Conservation (phyloP, 805 yeast species). For the Candida coquimbonensis region DNA sequence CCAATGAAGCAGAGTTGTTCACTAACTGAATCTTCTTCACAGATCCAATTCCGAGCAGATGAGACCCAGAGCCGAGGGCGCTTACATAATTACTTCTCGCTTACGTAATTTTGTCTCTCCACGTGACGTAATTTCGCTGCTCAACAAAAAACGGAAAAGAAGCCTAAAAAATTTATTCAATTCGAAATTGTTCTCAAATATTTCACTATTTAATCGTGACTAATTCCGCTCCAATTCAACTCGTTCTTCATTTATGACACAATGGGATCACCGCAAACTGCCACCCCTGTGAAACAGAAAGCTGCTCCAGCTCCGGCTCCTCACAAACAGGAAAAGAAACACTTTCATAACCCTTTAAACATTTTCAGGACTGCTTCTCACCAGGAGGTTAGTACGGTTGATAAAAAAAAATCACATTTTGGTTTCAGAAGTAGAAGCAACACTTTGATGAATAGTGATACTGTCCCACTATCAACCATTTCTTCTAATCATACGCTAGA, state of each 20-base stretch:
- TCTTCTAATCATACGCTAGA: not conserved
- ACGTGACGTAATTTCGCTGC: not conserved
- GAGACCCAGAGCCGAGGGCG: too few relatives aligned
- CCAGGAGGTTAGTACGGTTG: constrained; percentile 1
- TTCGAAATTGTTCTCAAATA: not conserved
- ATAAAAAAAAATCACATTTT: constrained; percentile 3
- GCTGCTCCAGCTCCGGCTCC: not conserved
- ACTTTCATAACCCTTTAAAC: constrained; percentile 6
- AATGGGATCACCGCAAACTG: not conserved
- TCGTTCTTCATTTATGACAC: too few relatives aligned
- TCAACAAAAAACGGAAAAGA: too few relatives aligned
- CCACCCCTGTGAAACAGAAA: not conserved
- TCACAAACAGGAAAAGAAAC: constrained; percentile 3
- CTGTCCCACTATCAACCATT: not conserved
- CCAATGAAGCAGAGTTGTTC: too few relatives aligned
- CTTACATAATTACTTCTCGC: not conserved
- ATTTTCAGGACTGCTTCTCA: constrained; percentile 6
- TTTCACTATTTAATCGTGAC: too few relatives aligned
- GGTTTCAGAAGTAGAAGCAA: constrained; percentile 5
- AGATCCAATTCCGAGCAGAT: too few relatives aligned
- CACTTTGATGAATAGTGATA: not conserved
- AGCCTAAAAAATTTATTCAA: not conserved
- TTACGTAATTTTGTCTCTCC: not conserved
- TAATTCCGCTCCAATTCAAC: too few relatives aligned
- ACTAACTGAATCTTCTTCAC: too few relatives aligned